These are phyloP conservation scores for Pseudogymnoascus sp. DNA, from an alignment of 2,329 filamentous ascomycete species.

Conservation along the genomic window DNA sequence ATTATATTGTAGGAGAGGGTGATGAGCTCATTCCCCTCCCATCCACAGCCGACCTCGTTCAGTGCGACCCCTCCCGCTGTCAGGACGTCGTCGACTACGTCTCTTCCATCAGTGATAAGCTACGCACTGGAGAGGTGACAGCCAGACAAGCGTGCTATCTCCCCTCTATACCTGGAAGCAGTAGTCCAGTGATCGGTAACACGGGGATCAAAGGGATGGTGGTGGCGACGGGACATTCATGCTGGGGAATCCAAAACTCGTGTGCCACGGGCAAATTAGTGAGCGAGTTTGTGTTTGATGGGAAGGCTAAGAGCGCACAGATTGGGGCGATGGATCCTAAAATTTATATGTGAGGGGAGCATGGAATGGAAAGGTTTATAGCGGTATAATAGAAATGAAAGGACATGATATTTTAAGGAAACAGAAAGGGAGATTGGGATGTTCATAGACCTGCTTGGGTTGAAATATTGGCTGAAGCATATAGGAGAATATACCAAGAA, in stretches of 20 bases:
- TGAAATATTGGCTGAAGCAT: neutral
- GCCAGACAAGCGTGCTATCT: constrained; percentile 84
- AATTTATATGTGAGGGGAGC: neutral
- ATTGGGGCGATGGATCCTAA: neutral
- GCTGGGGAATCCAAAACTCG: constrained; percentile 93
- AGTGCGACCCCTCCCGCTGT: constrained; percentile 65
- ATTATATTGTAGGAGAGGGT: constrained; percentile 49
- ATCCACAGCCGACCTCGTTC: constrained; percentile 61
- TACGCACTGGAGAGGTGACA: constrained; percentile 60
- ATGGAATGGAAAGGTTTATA: neutral
- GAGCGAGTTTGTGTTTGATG: constrained; percentile 68
- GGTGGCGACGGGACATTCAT: constrained; percentile 82
- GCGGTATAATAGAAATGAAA: neutral
- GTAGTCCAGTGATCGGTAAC: constrained; percentile 62
- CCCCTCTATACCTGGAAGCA: constrained; percentile 42
- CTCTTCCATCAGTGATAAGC: constrained; percentile 49
- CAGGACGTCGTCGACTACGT: constrained; percentile 79
- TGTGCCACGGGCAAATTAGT: constrained; percentile 77
- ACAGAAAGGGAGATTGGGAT: neutral
- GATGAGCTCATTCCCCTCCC: constrained; percentile 68
- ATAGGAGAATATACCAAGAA: neutral
- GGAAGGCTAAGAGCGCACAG: constrained; percentile 31
- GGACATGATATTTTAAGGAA: neutral
- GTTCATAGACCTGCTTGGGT: neutral
- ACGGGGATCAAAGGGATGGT: constrained; percentile 65